Base-by-base conservation (phyloP, 2,329 filamentous ascomycete species). In the Neurospora sp. region DNA sequence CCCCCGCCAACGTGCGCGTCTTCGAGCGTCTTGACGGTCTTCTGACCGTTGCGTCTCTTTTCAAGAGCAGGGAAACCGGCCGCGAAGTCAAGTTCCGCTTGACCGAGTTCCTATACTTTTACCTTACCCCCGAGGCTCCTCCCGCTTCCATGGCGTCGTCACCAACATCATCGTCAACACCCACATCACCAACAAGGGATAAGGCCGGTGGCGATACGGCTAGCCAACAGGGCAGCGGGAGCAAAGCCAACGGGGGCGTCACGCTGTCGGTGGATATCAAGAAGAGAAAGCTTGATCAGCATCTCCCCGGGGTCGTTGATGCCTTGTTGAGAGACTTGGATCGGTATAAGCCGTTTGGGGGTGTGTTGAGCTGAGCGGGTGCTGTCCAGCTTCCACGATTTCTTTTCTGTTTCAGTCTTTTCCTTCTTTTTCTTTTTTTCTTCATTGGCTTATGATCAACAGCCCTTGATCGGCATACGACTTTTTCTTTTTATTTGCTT, bases 51-150 rank as follows among this genome's bases (percentile, higher is more conserved):
- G 97, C 95, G 1, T 95, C 92, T 10, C 86, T 98, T 67, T 97
- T 98, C 87, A 97, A 96, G 80, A 92, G 91, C 73, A 89, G 93
- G 71, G 88, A 89, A 74, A 97, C 95, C 3, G 89, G 89, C 33
- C 89, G 93, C 72, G 92, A 95, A 76, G 94, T 98, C 74, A 97
- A 97, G 83, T 87, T 97, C 77, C 96, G 97, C 80, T 88, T 97
- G n/a, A 90, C 97, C 75, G 96, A 98, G 80, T 98, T 98, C 78
- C 83, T 99, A 68, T 98, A 98, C 84, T 98, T 98, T 81, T 99
- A 98, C 80, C 89, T 99, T 75, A 97, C 98, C 91, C 94, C 95
- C 67, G 96, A 99, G 81, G 88, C 87, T 0, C 89, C 86, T 65
- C 82, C 85, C 23, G 85, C 86, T 72, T 85, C 87, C 5, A 81